These are phyloP conservation scores for Tanacetum coccineum DNA, from an alignment of 129 eudicot genomes.

Conservation along the genomic window DNA sequence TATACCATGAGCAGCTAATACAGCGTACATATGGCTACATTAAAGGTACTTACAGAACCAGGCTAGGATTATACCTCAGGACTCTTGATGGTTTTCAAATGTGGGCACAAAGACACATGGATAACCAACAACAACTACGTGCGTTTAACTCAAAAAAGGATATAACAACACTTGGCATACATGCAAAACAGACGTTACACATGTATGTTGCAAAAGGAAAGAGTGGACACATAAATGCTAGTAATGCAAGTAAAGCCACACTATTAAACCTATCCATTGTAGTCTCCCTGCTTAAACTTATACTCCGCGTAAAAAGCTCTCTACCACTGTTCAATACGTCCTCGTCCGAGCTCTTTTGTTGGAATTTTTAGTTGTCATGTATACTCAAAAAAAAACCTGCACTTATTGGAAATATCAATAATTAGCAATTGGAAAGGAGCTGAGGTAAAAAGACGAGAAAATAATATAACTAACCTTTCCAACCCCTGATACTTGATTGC, in stretches of 20 bases:
- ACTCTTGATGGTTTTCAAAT: no score
- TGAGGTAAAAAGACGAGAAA: neutral
- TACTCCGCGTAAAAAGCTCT: conserved; percentile 75
- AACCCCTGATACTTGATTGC: conserved; percentile 72
- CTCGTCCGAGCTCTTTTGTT: conserved; percentile 68
- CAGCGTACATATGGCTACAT: no score
- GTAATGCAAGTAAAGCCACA: conserved; percentile 16
- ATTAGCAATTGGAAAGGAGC: neutral
- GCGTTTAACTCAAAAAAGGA: neutral
- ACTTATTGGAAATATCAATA: neutral
- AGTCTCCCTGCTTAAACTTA: conserved; percentile 70
- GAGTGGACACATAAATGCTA: conserved; percentile 6
- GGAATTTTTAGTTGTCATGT: conserved; percentile 66
- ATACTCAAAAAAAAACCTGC: conserved; percentile 88
- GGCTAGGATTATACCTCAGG: no score
- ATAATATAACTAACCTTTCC: conserved; percentile 69
- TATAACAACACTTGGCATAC: conserved; percentile 10
- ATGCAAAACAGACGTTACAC: conserved; percentile 23
- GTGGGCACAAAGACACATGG: neutral
- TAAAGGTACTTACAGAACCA: no score
- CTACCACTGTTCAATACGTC: no score
- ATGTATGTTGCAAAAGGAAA: neutral
- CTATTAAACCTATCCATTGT: conserved; percentile 45
- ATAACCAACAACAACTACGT: neutral
- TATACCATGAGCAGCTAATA: no score